A percentile compares a stretch with the other conserved stretches of the same genome.
phyloP scores from a whole-genome alignment of 352 stramenopile species.

The Pythium dissimile region DNA sequence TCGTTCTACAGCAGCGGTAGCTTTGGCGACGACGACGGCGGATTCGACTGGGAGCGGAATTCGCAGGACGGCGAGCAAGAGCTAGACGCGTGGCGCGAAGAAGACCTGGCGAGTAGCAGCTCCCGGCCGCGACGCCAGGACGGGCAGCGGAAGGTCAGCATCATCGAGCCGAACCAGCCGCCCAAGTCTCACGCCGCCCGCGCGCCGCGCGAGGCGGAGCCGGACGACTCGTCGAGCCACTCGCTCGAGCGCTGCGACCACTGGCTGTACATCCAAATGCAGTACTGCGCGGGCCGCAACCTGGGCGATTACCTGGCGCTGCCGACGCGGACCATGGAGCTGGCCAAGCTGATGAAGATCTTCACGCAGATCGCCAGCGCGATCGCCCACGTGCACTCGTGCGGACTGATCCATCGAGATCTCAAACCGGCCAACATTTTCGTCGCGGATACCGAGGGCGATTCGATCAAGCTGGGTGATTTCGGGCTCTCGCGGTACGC shows the following conservation, averaged over 20 bases:
- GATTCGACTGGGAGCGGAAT: conserved; percentile 78
- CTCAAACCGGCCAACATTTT: conserved; percentile 93
- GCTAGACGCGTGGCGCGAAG: conserved; percentile 18
- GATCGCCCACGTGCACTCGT: conserved; percentile 89
- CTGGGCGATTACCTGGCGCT: conserved; percentile 82
- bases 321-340: conserved; percentile 63
- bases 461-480: conserved; percentile 89
- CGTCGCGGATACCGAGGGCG: conserved; percentile 76
- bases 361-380: conserved; percentile 88
- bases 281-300: conserved; percentile 85
- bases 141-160: no score
- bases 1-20: conserved; percentile 49
- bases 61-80: conserved; percentile 35
- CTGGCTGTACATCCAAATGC: conserved; percentile 93
- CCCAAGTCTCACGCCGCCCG: not conserved
- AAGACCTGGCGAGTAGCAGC: conserved; percentile 12
- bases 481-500: conserved; percentile 87
- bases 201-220: conserved; percentile 2
- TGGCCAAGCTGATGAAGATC: conserved; percentile 79
- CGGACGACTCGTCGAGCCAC: conserved; percentile 48
- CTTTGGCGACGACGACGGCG: conserved; percentile 48
- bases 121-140: no score
- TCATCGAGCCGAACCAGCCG: conserved; percentile 18
- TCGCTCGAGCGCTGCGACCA: conserved; percentile 70
- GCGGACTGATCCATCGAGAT: conserved; percentile 89